These are phyloP conservation scores for Paramecium caudatum DNA, from an alignment of 73 alveolate genomes.

Conservation along the genomic window DNA sequence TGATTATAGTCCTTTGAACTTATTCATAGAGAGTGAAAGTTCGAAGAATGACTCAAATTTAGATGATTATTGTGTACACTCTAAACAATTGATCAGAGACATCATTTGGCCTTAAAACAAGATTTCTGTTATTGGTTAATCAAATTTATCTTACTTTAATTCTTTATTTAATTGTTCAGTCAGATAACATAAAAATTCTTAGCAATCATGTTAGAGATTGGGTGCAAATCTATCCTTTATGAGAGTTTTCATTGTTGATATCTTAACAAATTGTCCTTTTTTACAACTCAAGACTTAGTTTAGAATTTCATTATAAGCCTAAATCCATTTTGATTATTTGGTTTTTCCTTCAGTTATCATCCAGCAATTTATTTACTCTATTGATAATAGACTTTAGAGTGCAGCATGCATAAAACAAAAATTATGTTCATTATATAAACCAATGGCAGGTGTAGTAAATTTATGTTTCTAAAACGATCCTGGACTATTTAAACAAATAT, in stretches of 20 bases:
- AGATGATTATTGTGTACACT: background rate
- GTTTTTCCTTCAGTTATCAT: slow-evolving; percentile 3
- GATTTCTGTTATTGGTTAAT: slow-evolving; percentile 53
- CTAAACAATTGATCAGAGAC: background rate
- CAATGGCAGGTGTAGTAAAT: slow-evolving; percentile 42
- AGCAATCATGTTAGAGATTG: slow-evolving; percentile 30
- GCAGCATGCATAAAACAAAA: slow-evolving; percentile 65
- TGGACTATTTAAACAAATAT: background rate
- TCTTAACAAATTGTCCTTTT: background rate
- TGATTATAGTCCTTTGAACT: background rate
- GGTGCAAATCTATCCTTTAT: slow-evolving; percentile 37
- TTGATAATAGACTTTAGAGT: background rate
- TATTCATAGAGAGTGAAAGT: slow-evolving; percentile 54
- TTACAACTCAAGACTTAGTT: background rate
- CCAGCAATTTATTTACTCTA: slow-evolving; percentile 64
- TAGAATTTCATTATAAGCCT: background rate
- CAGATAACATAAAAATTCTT: slow-evolving; percentile 48
- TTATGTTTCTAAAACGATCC: background rate
- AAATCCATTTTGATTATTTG: slow-evolving; percentile 26
- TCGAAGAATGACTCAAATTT: slow-evolving; percentile 55
- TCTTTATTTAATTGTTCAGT: slow-evolving; percentile 40
- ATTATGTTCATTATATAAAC: slow-evolving; percentile 60
- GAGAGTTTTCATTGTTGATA: background rate
- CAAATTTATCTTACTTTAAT: slow-evolving; percentile 32
- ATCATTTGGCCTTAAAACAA: slow-evolving; percentile 55